A percentile compares a stretch with the other conserved stretches of the same genome.
phyloP scores from a whole-genome alignment of 1,284 basidiomycete genomes.

The Cutaneotrichosporon cutaneum region DNA sequence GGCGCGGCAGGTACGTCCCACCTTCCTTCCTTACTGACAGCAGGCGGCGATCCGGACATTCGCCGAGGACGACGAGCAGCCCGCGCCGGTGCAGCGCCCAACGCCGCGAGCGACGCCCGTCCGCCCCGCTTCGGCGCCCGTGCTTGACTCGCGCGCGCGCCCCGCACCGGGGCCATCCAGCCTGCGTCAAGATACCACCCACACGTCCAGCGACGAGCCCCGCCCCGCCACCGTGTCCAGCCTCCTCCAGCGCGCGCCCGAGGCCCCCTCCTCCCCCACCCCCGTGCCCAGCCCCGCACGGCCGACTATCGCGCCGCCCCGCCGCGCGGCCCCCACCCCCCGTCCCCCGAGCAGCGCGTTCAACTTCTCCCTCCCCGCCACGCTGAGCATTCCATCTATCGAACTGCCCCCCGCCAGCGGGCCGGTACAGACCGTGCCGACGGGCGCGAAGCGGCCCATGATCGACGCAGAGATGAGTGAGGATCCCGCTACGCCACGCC shows the following conservation, averaged over 20 bases:
- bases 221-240: background rate
- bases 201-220: background rate
- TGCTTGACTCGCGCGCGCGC: constrained; percentile 10
- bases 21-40: background rate
- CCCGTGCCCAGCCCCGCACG: constrained; percentile 9
- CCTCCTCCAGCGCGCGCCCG: constrained; percentile 14
- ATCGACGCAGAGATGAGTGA: constrained; percentile 24
- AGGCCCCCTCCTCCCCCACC: constrained; percentile 16
- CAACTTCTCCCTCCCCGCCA: constrained; percentile 24
- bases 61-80: constrained; percentile 40
- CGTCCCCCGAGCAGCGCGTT: constrained; percentile 15
- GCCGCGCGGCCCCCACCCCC: background rate
- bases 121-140: constrained; percentile 31
- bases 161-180: constrained; percentile 8
- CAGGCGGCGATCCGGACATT: constrained; percentile 47
- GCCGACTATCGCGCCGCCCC: background rate
- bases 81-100: constrained; percentile 3
- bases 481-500: constrained; percentile 16
- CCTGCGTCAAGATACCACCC: constrained; percentile 7
- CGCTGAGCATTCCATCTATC: constrained; percentile 7
- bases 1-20: constrained; percentile 46
- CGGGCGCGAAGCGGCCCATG: constrained; percentile 23
- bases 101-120: background rate
- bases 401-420: constrained; percentile 14
- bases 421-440: constrained; percentile 18